Percentiles rank a stretch among this genome's conserved stretches.
Evolutionary conservation across 2,329 filamentous ascomycete species (phyloP).

Genomic region (Sclerotinia spermophila): DNA sequence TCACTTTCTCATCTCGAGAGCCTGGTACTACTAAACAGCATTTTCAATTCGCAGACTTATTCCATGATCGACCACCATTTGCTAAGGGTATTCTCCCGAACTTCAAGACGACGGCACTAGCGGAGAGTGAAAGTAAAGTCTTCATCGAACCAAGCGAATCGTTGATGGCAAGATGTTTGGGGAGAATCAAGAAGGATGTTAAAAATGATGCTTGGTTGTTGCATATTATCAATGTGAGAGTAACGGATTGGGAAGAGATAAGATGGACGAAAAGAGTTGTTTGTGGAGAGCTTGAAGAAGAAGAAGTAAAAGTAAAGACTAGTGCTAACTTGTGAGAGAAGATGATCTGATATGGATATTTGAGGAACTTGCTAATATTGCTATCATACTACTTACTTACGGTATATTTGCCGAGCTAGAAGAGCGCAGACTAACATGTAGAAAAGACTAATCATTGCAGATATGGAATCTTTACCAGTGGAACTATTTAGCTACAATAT

Average conservation of each 20-base stretch:
- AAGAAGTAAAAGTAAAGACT: conserved; percentile 14
- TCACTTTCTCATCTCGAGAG: conserved; percentile 55
- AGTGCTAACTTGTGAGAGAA: conserved; percentile 13
- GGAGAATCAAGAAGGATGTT: conserved; percentile 44
- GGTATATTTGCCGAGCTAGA: conserved; percentile 20
- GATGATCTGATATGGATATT: conserved; percentile 9
- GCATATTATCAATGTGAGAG: conserved; percentile 48
- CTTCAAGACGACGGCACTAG: conserved; percentile 45
- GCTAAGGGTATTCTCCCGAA: conserved; percentile 45
- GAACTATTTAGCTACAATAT: not conserved
- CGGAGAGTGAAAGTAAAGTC: conserved; percentile 44
- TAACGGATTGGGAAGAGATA: conserved; percentile 53
- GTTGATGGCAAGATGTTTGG: conserved; percentile 47
- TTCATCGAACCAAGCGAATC: conserved; percentile 40
- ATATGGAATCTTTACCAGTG: not conserved
- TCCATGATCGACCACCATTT: conserved; percentile 55
- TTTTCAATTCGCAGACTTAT: conserved; percentile 62
- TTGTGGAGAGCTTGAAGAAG: conserved; percentile 26
- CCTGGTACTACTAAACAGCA: conserved; percentile 49
- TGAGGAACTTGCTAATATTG: conserved; percentile 26
- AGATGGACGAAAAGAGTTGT: conserved; percentile 47
- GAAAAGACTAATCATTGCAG: conserved; percentile 21
- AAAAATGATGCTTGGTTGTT: conserved; percentile 41
- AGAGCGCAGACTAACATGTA: conserved; percentile 28
- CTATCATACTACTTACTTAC: conserved; percentile 21